phyloP scores from a whole-genome alignment of 108 stramenopile genomes.

The Skeletonema menzelii region DNA sequence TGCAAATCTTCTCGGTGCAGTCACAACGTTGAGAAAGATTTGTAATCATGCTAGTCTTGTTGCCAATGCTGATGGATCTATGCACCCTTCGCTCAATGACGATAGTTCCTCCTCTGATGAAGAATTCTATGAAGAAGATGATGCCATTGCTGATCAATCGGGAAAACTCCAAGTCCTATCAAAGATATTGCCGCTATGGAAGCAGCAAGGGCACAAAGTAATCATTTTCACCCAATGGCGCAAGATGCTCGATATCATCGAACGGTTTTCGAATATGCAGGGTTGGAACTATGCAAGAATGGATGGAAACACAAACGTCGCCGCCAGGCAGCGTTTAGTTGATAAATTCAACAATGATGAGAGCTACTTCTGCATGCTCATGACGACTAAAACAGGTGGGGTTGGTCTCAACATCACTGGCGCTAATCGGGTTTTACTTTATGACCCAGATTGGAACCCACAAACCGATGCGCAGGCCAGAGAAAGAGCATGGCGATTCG shows the following conservation, averaged over 20 bases:
- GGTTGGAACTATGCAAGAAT: slow-evolving; percentile 90
- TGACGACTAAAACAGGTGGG: slow-evolving; percentile 97
- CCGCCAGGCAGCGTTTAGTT: slow-evolving; percentile 84
- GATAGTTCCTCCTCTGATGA: slow-evolving; percentile 51
- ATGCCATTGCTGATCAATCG: slow-evolving; percentile 66
- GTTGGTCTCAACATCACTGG: slow-evolving; percentile 79
- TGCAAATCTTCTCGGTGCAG: slow-evolving; percentile 74
- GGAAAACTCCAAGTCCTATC: slow-evolving; percentile 94
- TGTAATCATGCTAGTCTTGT: slow-evolving; percentile 97
- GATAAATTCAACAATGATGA: slow-evolving; percentile 90
- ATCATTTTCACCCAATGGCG: slow-evolving; percentile 96
- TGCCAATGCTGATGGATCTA: slow-evolving; percentile 48
- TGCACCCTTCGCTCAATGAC: slow-evolving; percentile 38
- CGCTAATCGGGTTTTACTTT: slow-evolving; percentile 79
- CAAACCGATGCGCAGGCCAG: slow-evolving; percentile 90
- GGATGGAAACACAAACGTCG: slow-evolving; percentile 95
- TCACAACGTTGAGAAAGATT: slow-evolving; percentile 91
- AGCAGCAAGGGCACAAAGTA: slow-evolving; percentile 91
- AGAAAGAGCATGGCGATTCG: slow-evolving; percentile 95
- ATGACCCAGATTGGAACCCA: slow-evolving; percentile 98
- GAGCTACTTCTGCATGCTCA: slow-evolving; percentile 87
- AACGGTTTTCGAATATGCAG: slow-evolving; percentile 60
- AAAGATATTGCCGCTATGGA: slow-evolving; percentile 93
- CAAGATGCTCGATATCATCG: slow-evolving; percentile 94
- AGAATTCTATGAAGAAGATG: slow-evolving; percentile 48